phyloP scores from a whole-genome alignment of 441 rosid genomes.

The Euphorbia corollata region DNA sequence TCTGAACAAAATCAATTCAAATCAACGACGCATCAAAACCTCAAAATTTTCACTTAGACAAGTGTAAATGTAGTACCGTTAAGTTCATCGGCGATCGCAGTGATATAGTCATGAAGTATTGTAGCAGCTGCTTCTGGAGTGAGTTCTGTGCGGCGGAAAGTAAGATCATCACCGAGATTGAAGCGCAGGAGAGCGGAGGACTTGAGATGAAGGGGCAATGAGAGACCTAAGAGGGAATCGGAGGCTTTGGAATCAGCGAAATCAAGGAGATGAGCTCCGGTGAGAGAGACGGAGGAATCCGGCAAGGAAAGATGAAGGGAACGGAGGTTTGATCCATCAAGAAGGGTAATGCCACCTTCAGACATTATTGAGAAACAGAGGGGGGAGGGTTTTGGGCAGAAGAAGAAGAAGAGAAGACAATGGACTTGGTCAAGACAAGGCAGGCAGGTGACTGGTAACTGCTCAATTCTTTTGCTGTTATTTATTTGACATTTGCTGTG shows the following conservation, averaged over 20 bases:
- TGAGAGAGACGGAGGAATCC: constrained; percentile 24
- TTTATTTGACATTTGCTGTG: too few species aligned
- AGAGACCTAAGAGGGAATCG: constrained; percentile 41
- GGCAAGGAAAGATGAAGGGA: constrained; percentile 37
- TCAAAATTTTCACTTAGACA: not conserved
- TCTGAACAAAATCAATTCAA: constrained; percentile 28
- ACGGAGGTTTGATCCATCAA: constrained; percentile 58
- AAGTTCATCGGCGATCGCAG: constrained; percentile 54
- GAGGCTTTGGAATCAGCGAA: constrained; percentile 50
- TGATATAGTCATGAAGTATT: constrained; percentile 36
- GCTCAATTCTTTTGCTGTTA: too few species aligned
- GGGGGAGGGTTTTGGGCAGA: not conserved
- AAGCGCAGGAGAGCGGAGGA: constrained; percentile 40
- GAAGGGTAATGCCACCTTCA: constrained; percentile 42
- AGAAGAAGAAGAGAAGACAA: not conserved
- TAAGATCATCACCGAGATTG: constrained; percentile 24
- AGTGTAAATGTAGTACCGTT: constrained; percentile 30
- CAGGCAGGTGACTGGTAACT: too few species aligned
- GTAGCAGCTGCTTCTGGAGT: constrained; percentile 29
- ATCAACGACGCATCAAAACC: constrained; percentile 8
- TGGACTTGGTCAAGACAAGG: not conserved
- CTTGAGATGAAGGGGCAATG: constrained; percentile 50
- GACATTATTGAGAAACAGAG: constrained; percentile 38
- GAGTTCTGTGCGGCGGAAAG: constrained; percentile 34
- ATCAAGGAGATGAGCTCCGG: constrained; percentile 57